Evolutionary conservation across 306 rosid genomes (phyloP).

Genomic region (Glycine tomentella): DNA sequence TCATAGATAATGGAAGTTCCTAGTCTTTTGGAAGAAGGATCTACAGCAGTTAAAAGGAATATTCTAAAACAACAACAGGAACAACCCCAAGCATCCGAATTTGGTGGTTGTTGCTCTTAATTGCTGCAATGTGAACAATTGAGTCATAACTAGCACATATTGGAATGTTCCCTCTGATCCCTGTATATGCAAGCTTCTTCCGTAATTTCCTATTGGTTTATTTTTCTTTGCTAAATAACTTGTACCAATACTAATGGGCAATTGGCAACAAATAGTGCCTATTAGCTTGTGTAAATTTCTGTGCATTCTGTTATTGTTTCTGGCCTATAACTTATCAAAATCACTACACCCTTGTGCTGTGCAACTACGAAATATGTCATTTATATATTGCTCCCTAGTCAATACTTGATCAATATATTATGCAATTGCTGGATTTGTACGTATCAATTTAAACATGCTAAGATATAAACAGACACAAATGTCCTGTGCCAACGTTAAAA

Average conservation of each 20-base stretch:
- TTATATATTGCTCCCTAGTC: not conserved
- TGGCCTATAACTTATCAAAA: slow-evolving; percentile 21
- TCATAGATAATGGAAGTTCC: slow-evolving; percentile 92
- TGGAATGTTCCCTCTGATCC: slow-evolving; percentile 35
- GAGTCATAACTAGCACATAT: not conserved
- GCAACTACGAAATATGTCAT: not conserved
- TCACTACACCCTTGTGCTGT: not conserved
- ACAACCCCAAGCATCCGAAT: slow-evolving; percentile 56
- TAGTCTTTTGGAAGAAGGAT: slow-evolving; percentile 87
- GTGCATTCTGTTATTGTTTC: slow-evolving; percentile 40
- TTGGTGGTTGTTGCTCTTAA: slow-evolving; percentile 71
- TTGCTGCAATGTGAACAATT: slow-evolving; percentile 2
- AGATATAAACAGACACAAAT: not conserved
- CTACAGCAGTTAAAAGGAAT: slow-evolving; percentile 68
- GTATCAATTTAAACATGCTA: no score
- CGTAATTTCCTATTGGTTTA: slow-evolving; percentile 26
- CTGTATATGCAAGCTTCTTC: slow-evolving; percentile 57
- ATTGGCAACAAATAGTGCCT: slow-evolving; percentile 41
- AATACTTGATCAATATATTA: not conserved
- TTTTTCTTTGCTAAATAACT: slow-evolving; percentile 46
- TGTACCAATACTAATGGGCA: slow-evolving; percentile 36
- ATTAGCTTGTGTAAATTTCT: slow-evolving; percentile 56
- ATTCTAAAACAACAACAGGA: slow-evolving; percentile 70
- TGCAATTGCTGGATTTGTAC: not conserved
- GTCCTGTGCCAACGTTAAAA: not conserved